Conservation (phyloP, 345 rosid species). For the Eucalyptus pauciflora region DNA sequence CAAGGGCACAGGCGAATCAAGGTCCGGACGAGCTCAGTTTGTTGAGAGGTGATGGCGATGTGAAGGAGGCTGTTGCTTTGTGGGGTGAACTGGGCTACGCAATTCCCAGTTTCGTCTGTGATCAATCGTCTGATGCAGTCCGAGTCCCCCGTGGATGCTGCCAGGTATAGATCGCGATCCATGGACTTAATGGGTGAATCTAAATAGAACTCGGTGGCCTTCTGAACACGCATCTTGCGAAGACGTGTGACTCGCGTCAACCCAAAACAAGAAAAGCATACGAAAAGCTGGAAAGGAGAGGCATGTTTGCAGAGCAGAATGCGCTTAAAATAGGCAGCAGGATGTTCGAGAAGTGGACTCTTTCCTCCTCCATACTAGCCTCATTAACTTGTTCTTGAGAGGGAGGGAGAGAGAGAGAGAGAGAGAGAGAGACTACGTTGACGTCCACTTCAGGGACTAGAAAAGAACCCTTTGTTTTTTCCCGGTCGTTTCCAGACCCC, state of each 20-base stretch:
- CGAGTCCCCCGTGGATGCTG: background rate
- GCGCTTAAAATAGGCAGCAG: background rate
- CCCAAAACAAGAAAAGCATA: background rate
- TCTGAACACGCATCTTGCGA: background rate
- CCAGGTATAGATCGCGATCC: background rate
- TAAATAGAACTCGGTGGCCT: background rate
- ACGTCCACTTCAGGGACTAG: background rate
- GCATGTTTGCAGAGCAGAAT: background rate
- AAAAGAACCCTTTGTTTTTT: background rate
- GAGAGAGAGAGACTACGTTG: background rate
- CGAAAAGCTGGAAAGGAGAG: background rate
- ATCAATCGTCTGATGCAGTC: background rate
- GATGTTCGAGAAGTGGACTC: background rate
- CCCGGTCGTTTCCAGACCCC: background rate
- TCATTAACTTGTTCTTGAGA: background rate
- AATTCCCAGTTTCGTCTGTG: background rate
- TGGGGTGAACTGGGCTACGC: slow-evolving; percentile 3
- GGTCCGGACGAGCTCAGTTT: background rate
- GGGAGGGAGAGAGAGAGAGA: background rate
- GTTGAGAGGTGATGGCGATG: slow-evolving; percentile 10
- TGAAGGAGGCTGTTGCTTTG: slow-evolving; percentile 20
- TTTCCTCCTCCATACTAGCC: background rate
- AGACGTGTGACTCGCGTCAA: background rate
- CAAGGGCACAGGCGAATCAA: slow-evolving; percentile 3
- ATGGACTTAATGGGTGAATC: background rate